Conservation (phyloP, 2,329 filamentous ascomycete species). For the Metarhizium rileyi region DNA sequence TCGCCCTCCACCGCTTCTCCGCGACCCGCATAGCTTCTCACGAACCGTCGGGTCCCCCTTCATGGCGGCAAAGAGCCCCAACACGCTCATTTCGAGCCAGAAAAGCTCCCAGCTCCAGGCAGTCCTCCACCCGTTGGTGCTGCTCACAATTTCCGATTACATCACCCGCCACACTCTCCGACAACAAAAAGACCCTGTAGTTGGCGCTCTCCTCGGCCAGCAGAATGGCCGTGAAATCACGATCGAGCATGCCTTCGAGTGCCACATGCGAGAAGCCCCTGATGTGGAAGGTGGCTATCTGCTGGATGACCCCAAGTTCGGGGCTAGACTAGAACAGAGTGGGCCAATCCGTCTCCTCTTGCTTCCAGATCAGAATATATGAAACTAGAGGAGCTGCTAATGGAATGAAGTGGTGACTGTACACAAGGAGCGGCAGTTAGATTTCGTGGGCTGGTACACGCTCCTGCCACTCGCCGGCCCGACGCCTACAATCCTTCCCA, state of each 20-base stretch:
- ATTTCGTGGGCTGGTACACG: slow-evolving; percentile 89
- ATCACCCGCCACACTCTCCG: slow-evolving; percentile 84
- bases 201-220: slow-evolving; percentile 83
- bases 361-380: too few relatives aligned
- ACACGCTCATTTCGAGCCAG: slow-evolving; percentile 54
- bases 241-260: slow-evolving; percentile 88
- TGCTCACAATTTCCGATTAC: slow-evolving; percentile 94
- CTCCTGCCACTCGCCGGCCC: slow-evolving; percentile 66
- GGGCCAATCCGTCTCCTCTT: slow-evolving; percentile 23
- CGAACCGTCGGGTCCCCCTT: slow-evolving; percentile 12
- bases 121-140: slow-evolving; percentile 83
- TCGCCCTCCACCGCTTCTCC: neutral
- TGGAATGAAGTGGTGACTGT: slow-evolving; percentile 66
- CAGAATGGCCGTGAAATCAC: slow-evolving; percentile 86
- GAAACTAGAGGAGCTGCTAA: too few relatives aligned
- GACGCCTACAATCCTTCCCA: slow-evolving; percentile 53
- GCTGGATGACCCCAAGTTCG: slow-evolving; percentile 65
- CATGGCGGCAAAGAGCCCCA: slow-evolving; percentile 40
- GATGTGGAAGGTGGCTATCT: slow-evolving; percentile 45
- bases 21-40: neutral
- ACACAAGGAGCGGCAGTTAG: slow-evolving; percentile 72
- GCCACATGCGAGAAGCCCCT: slow-evolving; percentile 41
- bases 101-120: slow-evolving; percentile 68
- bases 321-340: slow-evolving; percentile 76
- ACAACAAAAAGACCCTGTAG: slow-evolving; percentile 62